phyloP scores from a whole-genome alignment of 2,329 filamentous ascomycete genomes.

The Fusarium xyrophilum region DNA sequence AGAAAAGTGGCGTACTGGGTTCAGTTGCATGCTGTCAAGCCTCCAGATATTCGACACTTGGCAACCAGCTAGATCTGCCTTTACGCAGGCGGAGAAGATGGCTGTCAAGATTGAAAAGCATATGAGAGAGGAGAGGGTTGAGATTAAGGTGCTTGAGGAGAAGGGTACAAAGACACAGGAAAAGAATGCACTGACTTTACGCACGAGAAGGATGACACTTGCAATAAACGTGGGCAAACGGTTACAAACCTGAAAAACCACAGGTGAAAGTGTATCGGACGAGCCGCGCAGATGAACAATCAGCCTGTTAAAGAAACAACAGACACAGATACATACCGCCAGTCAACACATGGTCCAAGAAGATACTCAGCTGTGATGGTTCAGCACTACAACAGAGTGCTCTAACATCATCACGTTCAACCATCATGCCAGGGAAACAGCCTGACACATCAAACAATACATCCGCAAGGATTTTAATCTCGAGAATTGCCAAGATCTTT shows the following conservation, averaged over 20 bases:
- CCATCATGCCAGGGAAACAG: too few relatives aligned
- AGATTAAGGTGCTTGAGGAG: not conserved
- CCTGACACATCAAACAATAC: too few relatives aligned
- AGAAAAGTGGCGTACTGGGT: not conserved
- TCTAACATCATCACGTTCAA: not conserved
- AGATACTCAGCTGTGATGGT: not conserved
- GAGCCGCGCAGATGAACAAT: not conserved
- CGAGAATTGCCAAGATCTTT: too few relatives aligned
- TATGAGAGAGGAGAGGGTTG: not conserved
- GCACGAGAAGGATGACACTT: not conserved
- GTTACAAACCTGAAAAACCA: not conserved
- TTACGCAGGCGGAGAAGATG: not conserved
- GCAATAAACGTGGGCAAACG: not conserved
- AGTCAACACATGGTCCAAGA: not conserved
- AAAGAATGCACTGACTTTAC: not conserved
- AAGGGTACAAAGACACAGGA: not conserved
- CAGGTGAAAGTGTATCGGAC: not conserved
- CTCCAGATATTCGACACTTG: not conserved
- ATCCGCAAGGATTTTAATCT: too few relatives aligned
- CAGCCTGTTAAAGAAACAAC: not conserved
- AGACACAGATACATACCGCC: not conserved
- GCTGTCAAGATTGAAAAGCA: not conserved
- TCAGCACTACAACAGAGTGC: not conserved
- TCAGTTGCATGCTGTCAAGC: not conserved
- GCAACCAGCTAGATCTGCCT: fast-evolving